Evolutionary conservation across 371 early-diverging fungal genomes (phyloP).

Genomic region (Lichtheimia hyalospora): DNA sequence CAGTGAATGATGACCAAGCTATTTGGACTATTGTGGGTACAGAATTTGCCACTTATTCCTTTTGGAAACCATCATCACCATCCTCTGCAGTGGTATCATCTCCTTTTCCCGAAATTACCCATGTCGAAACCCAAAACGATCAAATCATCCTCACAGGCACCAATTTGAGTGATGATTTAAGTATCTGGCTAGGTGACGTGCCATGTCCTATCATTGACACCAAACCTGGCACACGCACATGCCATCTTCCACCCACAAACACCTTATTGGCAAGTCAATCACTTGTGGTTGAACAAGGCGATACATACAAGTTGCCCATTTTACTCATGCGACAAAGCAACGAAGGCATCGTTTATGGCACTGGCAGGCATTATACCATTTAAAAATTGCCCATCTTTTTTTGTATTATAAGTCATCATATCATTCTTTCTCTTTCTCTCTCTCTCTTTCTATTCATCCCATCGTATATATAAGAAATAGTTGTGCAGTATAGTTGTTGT

Average conservation of each 20-base stretch:
- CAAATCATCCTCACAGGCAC: slow-evolving; percentile 52
- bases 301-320: slow-evolving; percentile 12
- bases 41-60: slow-evolving; percentile 20
- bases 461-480: neutral
- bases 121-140: neutral
- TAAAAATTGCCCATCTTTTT: slow-evolving; percentile 1
- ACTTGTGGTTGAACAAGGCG: neutral
- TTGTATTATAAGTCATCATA: neutral
- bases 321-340: slow-evolving; percentile 14
- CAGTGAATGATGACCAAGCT: slow-evolving; percentile 16
- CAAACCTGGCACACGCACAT: slow-evolving; percentile 25
- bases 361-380: slow-evolving; percentile 14
- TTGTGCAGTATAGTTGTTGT: no score
- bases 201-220: slow-evolving; percentile 34
- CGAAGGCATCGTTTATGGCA: slow-evolving; percentile 22
- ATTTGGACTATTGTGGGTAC: slow-evolving; percentile 26
- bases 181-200: slow-evolving; percentile 60
- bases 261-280: slow-evolving; percentile 28
- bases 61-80: slow-evolving; percentile 12
- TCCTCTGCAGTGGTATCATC: slow-evolving; percentile 1
- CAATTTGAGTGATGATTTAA: slow-evolving; percentile 57
- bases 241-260: slow-evolving; percentile 27
- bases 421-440: no score
- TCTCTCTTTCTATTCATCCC: neutral
- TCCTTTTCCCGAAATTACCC: slow-evolving; percentile 14